Base-by-base conservation (phyloP, 2,329 filamentous ascomycete genomes). In the Fusarium proliferatum region DNA sequence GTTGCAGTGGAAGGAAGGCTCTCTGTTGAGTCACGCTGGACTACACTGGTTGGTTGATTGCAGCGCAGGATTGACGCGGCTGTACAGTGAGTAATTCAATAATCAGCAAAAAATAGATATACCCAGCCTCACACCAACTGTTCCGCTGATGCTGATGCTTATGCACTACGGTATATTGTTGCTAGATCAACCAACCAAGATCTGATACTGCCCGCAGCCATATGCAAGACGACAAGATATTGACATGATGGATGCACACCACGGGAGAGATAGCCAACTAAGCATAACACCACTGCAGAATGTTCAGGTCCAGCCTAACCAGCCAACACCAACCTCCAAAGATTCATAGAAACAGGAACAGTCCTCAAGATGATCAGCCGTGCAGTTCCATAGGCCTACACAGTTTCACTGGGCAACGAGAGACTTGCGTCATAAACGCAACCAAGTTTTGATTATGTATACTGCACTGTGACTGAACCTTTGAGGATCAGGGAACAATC, bases 171-270 rank as follows among this genome's bases (percentile, higher is more conserved):
- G 41, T 30, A 51, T 43, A 30, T 43, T 49, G 51, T 59, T 69
- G 45, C 36, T 69, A 48, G 65, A 53, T 52, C 46, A 57, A 69
- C 65, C 66, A 69, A 69, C 67, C 64, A 61, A 61, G 49, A 63
- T 69, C 42, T 36, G 38, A 41, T 45, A 21, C 46, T 36, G 48
- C 63, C 45, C 64, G 45, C 59, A 61, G 52, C 67, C 59, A 52
- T 46, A 69, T 70, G 67, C 67, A 69, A 48, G 60, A 70, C 45
- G 60, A 64, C 26, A 42, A 43, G 67, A 69, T 66, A 57, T 69
- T 65, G 52, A 45, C 46, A 41, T 68, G 67, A 65, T 69, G 67
- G 52, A 38, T 65, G 66, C 60, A 69, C 67, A 66, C 67, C 67
- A 52, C 58, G 63, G 58, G 39, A 63, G 42, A 34, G 28, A n/a